A percentile compares a stretch with the other conserved stretches of the same genome.
phyloP scores from a whole-genome alignment of 2,329 filamentous ascomycete genomes.

The Chrysosporium keratinophilum region DNA sequence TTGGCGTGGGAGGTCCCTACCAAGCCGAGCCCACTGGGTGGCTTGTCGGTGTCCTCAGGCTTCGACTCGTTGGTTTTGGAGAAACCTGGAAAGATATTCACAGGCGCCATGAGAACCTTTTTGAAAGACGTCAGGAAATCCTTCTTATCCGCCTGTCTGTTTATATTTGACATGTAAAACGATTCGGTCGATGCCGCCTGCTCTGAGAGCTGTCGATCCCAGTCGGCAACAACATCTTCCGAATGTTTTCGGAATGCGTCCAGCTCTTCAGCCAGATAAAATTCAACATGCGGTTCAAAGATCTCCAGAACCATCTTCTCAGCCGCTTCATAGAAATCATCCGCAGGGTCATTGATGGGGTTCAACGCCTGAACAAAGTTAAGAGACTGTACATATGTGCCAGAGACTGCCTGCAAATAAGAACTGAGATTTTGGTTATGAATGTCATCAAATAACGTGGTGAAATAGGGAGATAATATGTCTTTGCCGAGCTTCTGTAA shows the following conservation, averaged over 20 bases:
- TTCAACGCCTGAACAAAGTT: slow-evolving; percentile 63
- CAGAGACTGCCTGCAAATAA: slow-evolving; percentile 78
- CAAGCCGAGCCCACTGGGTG: slow-evolving; percentile 18
- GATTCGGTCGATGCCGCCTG: slow-evolving; percentile 85
- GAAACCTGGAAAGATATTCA: slow-evolving; percentile 72
- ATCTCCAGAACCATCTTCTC: slow-evolving; percentile 59
- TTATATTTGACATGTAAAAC: slow-evolving; percentile 92
- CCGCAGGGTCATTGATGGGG: slow-evolving; percentile 50
- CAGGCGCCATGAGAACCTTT: slow-evolving; percentile 98
- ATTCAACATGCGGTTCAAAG: slow-evolving; percentile 86
- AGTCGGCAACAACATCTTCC: slow-evolving; percentile 64
- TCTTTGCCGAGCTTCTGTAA: slow-evolving; percentile 76
- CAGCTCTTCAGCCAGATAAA: slow-evolving; percentile 85
- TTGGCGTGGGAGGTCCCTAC: slow-evolving; percentile 24
- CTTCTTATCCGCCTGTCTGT: slow-evolving; percentile 86
- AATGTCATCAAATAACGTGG: slow-evolving; percentile 73
- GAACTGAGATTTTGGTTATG: slow-evolving; percentile 63
- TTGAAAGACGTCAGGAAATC: slow-evolving; percentile 95
- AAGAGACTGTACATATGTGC: slow-evolving; percentile 75
- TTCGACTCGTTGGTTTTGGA: slow-evolving; percentile 43
- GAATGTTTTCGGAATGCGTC: slow-evolving; percentile 71
- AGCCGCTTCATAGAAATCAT: slow-evolving; percentile 54
- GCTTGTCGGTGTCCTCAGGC: slow-evolving; percentile 20
- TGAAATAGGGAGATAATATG: slow-evolving; percentile 73
- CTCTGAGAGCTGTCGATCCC: slow-evolving; percentile 86